Percentiles rank a stretch among this genome's conserved stretches.
Evolutionary conservation across 192 early-diverging fungal genomes (phyloP).

Genomic region (Podochytrium sp.): DNA sequence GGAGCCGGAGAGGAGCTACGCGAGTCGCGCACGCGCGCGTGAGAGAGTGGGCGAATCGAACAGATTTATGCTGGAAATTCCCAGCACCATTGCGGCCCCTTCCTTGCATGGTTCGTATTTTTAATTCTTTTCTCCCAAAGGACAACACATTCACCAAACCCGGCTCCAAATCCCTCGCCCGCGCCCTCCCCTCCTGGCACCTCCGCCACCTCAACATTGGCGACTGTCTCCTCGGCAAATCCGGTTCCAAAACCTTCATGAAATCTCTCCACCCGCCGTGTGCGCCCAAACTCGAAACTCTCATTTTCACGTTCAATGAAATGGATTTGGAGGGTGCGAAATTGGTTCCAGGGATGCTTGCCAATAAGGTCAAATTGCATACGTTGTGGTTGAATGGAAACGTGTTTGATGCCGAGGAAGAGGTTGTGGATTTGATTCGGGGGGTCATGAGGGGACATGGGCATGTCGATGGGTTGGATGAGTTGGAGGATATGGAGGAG

Average conservation of each 20-base stretch:
- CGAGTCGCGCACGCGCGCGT: too few relatives aligned
- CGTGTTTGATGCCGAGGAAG: conserved; percentile 81
- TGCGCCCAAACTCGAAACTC: conserved; percentile 52
- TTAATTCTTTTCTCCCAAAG: too few relatives aligned
- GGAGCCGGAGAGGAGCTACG: too few relatives aligned
- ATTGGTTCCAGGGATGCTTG: conserved; percentile 68
- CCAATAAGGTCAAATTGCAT: conserved; percentile 65
- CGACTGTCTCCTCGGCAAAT: conserved; percentile 83
- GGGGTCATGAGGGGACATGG: conserved; percentile 71
- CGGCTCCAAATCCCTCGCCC: conserved; percentile 80
- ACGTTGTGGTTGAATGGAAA: conserved; percentile 93
- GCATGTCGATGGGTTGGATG: conserved; percentile 81
- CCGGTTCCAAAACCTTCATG: conserved; percentile 70
- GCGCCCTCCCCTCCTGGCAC: conserved; percentile 76
- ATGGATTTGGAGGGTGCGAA: conserved; percentile 75
- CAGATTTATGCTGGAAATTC: too few relatives aligned
- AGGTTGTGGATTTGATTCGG: conserved; percentile 73
- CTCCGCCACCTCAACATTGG: conserved; percentile 83
- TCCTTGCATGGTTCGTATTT: too few relatives aligned
- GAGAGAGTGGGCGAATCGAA: too few relatives aligned
- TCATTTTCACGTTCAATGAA: conserved; percentile 89
- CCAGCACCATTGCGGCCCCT: too few relatives aligned
- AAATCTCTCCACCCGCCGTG: conserved; percentile 63
- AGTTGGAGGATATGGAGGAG: conserved; percentile 95
- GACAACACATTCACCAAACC: conserved; percentile 93